phyloP scores from a whole-genome alignment of 2,329 filamentous ascomycete genomes.

The Colletotrichum cordylinicola region DNA sequence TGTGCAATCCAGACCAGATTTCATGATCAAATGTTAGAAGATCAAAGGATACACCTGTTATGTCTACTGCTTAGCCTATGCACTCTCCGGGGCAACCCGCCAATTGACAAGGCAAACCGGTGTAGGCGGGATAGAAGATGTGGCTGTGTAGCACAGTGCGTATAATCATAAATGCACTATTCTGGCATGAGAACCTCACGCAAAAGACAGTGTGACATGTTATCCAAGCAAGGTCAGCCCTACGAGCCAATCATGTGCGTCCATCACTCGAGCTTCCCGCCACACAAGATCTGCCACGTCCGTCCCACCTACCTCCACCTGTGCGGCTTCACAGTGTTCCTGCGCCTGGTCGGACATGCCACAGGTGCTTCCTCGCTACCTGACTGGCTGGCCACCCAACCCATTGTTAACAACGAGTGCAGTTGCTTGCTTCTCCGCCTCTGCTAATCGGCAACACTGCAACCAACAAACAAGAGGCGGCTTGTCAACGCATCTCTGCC shows the following conservation, averaged over 20 bases:
- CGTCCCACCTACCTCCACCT: background rate
- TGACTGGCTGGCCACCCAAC: background rate
- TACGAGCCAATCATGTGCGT: background rate
- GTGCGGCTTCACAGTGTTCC: background rate
- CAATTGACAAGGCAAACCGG: background rate
- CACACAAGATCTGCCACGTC: conserved; percentile 18
- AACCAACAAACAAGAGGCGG: background rate
- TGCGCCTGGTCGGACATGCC: background rate
- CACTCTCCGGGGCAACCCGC: background rate
- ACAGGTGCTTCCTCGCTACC: background rate
- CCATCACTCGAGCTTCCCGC: background rate
- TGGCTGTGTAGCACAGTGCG: background rate
- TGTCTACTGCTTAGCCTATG: background rate
- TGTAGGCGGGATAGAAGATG: background rate
- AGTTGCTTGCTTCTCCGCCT: background rate
- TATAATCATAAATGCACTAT: background rate
- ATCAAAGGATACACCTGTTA: background rate
- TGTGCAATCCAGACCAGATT: background rate
- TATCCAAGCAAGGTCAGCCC: background rate
- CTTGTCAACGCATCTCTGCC: background rate
- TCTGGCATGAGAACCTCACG: too few relatives aligned
- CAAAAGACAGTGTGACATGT: background rate
- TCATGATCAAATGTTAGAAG: background rate
- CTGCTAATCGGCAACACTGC: background rate
- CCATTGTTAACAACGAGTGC: conserved; percentile 5